phyloP scores from a whole-genome alignment of 164 flowering plant genomes.

The Piper longum region DNA sequence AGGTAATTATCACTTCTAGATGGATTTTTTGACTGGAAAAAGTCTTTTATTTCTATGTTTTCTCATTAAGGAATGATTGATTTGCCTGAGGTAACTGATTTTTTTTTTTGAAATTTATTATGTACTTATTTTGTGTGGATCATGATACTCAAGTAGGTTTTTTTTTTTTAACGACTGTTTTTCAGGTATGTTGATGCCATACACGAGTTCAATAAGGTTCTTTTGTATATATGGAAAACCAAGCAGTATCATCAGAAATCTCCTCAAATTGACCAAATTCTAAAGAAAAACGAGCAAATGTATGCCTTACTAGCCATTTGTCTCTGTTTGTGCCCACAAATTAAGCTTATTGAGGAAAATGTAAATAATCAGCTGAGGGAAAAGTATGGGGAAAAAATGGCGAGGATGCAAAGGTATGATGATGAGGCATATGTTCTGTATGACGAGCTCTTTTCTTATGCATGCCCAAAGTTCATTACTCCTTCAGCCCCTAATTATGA shows the following conservation, averaged over 20 bases:
- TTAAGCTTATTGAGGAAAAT: conserved; percentile 81
- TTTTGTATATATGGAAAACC: conserved; percentile 72
- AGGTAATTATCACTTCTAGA: conserved; percentile 36
- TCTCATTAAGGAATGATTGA: background rate
- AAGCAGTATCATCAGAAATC: conserved; percentile 95
- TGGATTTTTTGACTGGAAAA: background rate
- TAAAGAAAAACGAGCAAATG: conserved; percentile 99
- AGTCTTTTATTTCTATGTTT: background rate
- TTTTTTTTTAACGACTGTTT: background rate
- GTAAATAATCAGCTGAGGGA: conserved; percentile 83
- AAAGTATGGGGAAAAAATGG: conserved; percentile 97
- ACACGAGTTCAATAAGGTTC: conserved; percentile 84
- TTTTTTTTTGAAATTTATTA: background rate
- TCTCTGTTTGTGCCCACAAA: conserved; percentile 89
- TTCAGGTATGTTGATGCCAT: conserved; percentile 80
- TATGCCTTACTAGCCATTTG: conserved; percentile 84
- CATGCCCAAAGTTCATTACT: conserved; percentile 95
- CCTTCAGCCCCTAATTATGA: conserved; percentile 82
- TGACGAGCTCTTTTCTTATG: conserved; percentile 98
- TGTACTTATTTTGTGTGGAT: background rate
- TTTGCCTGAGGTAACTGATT: too few species aligned
- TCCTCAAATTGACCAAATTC: conserved; percentile 93
- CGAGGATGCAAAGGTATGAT: conserved; percentile 82
- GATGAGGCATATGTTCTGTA: conserved; percentile 88
- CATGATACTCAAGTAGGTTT: background rate